Evolutionary conservation across 768 basidiomycete genomes (phyloP), one percentile per base, ranked within the genome.

Genomic region (Naganishia friedmannii): DNA sequence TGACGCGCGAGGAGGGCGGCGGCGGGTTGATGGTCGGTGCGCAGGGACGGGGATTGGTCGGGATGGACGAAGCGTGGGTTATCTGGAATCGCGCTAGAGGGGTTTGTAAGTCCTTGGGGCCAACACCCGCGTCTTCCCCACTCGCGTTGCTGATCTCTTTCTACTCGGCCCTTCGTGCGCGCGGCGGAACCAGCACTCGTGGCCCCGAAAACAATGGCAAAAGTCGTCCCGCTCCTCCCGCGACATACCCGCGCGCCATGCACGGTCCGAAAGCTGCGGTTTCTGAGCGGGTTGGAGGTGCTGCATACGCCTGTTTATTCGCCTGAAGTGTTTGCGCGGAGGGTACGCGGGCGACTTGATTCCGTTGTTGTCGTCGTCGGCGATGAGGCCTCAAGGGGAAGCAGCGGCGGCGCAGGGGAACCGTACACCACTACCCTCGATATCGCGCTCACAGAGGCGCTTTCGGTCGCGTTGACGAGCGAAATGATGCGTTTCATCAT

Each of bases 81-180:
- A 88, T 90, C 1, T 96, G 93, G 93, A 95, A 94, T 77, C 88
- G 93, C 69, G 93, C 92, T 7, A 83, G 93, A 73, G 93, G 93
- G 58, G 89, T 95, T 66, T 89, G 93, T 92, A 79, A 79, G 89
- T 78, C 26, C 10, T 10, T 8, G 56, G n/a, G n/a, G 0, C 29
- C 54, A 23, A 19, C 42, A 1, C 28, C 17, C 21, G 42, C 13
- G n/a, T 60, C 28, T 31, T n/a, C n/a, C n/a, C n/a, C n/a, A n/a
- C n/a, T 29, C 39, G 48, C 37, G 32, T 12, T 26, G 67, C 23
- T 48, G 60, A 19, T 31, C 26, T 34, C 29, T 23, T 53, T 6
- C 53, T 48, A 29, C 51, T 34, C 46, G 51, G 51, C 15, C 42
- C 69, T 9, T 71, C 3, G 45, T 55, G 8, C 12, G 26, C 57